phyloP scores from a whole-genome alignment of 108 stramenopile species.

The Skeletonema costatum region DNA sequence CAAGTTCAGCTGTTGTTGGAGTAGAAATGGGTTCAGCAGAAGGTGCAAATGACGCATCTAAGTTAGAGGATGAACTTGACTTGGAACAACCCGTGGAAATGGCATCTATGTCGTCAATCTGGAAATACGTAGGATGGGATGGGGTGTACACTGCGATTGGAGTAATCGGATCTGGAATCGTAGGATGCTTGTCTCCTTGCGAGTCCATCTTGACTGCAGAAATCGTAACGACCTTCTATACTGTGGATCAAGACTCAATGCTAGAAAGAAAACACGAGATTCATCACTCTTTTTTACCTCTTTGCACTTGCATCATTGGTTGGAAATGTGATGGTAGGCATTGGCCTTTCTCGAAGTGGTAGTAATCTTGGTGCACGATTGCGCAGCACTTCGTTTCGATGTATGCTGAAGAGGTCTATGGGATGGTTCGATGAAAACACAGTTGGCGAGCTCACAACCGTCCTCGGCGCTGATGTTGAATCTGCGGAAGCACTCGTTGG shows the following conservation, averaged over 20 bases:
- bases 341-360: conserved; percentile 35
- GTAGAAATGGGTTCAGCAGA: neutral
- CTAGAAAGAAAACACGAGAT: conserved; percentile 8
- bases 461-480: conserved; percentile 38
- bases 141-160: conserved; percentile 21
- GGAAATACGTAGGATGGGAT: conserved; percentile 18
- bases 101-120: conserved; percentile 28
- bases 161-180: conserved; percentile 20
- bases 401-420: conserved; percentile 34
- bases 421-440: conserved; percentile 50
- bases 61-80: conserved; percentile 10
- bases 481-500: conserved; percentile 32
- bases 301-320: conserved; percentile 34
- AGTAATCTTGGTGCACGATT: conserved; percentile 35
- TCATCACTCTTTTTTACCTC: conserved; percentile 23
- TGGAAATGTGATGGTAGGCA: conserved; percentile 37
- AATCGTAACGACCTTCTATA: conserved; percentile 44
- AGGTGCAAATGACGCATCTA: neutral
- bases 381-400: conserved; percentile 24
- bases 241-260: conserved; percentile 21
- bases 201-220: conserved; percentile 45
- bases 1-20: neutral
- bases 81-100: conserved; percentile 1
- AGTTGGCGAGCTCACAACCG: conserved; percentile 37
- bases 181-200: conserved; percentile 41